Base-by-base conservation (phyloP, 495 filamentous ascomycete species). In the Saxophila tyrrhenica region DNA sequence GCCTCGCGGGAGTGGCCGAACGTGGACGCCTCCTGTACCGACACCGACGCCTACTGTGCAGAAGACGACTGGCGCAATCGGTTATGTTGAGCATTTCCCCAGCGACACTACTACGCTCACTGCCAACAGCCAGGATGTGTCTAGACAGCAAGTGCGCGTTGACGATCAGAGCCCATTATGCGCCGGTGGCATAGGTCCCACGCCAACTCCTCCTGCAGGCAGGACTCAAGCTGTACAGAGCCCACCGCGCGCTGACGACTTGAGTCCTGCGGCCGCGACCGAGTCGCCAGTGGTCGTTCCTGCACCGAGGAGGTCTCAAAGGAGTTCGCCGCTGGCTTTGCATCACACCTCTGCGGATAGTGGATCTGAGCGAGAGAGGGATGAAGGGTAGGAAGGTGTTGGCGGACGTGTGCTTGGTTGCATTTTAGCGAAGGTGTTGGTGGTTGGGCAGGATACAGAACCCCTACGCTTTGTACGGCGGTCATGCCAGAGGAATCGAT, bases 1-100 rank as follows among this genome's bases (percentile, higher is more conserved):
- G 43, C 76, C 77, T 3, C 72, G 81, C 66, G 66, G 64, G 1
- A 57, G 54, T 45, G 57, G 54, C 32, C 52, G 68, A 16, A 67
- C 67, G 5, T 72, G 69, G 69, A 66, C 21, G 23, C 45, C 45
- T 25, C 20, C 45, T 21, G 45, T 24, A 10, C 20, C 45, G 20
- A 24, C 19, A 23, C 23, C 45, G 11, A 25, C 19, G 2, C 45
- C 17, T 23, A 44, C 41, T 5, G 41, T 21, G 41, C 41, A n/a
- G 7, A 44, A 44, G 41, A 9, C 41, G 41, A 44, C 8, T n/a
- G 19, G 41, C 17, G 17, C 17, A 7, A 20, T 7, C 5, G 17
- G 19, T 17, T 7, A 3, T 3, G 7, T 21, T 48, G 11, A 13
- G 3, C 45, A 48, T 7, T 3, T 22, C 45, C 9, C 11, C 7